A percentile compares a stretch with the other conserved stretches of the same genome.
Conservation (phyloP, 345 rosid genomes). For the Acer yangbiense region DNA sequence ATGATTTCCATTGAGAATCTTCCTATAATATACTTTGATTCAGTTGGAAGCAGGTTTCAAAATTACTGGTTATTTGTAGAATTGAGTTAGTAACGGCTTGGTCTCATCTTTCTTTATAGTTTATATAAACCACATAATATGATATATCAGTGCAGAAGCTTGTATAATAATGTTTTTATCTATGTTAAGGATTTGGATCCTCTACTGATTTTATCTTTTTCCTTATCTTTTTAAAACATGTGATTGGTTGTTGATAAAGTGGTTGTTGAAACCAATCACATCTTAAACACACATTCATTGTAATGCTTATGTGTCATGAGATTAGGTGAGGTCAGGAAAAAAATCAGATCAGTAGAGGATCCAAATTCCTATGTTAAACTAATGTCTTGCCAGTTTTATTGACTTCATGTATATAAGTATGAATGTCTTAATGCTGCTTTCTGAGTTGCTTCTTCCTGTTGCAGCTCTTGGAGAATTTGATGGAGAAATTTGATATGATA, state of each 20-base stretch:
- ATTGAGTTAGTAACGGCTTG: conserved; percentile 3
- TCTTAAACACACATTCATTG: too few relatives aligned
- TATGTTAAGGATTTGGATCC: too few relatives aligned
- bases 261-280: too few relatives aligned
- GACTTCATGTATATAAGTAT: background rate
- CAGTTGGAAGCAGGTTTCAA: background rate
- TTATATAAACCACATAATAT: background rate
- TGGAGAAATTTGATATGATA: conserved; percentile 77
- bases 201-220: too few relatives aligned
- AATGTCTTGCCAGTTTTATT: background rate
- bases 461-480: conserved; percentile 83
- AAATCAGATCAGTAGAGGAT: too few relatives aligned
- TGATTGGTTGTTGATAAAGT: too few relatives aligned
- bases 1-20: background rate
- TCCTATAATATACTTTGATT: background rate
- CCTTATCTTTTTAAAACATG: too few relatives aligned
- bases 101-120: background rate
- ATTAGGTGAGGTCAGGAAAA: too few relatives aligned
- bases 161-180: background rate
- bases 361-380: background rate
- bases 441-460: conserved; percentile 25
- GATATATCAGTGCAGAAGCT: background rate
- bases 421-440: background rate
- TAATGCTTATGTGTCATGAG: too few relatives aligned
- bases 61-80: background rate